Conservation (phyloP, 768 basidiomycete species). For the Lactarius tabidus region DNA sequence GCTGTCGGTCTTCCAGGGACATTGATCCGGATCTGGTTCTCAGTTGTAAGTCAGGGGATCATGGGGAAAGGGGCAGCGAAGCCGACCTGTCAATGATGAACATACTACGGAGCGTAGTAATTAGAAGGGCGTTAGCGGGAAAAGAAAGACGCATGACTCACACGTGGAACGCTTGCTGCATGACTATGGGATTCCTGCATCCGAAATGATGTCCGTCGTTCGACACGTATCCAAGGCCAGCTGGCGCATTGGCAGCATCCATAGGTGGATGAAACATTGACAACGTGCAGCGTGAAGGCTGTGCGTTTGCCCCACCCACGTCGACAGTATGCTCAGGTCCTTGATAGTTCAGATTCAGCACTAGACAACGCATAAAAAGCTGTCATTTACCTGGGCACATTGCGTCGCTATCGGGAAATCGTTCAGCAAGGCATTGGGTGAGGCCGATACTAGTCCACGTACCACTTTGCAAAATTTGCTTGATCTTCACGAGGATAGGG, state of each 20-base stretch:
- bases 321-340: conserved; percentile 47
- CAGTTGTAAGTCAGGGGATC: conserved; percentile 22
- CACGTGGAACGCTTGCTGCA: conserved; percentile 60
- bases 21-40: conserved; percentile 49
- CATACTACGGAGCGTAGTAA: conserved; percentile 31
- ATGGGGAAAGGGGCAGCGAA: conserved; percentile 37
- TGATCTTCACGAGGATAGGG: conserved; percentile 58
- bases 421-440: neutral
- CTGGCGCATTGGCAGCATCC: conserved; percentile 30
- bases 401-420: conserved; percentile 37
- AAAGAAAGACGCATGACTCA: conserved; percentile 31
- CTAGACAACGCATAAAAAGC: too few species aligned
- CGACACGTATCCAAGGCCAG: conserved; percentile 46
- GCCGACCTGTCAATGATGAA: conserved; percentile 52
- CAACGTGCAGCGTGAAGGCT: conserved; percentile 52
- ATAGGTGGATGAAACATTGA: conserved; percentile 48
- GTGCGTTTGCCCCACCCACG: conserved; percentile 29
- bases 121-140: neutral
- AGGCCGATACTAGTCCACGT: conserved; percentile 13
- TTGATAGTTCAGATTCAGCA: conserved; percentile 24
- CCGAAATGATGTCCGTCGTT: conserved; percentile 52
- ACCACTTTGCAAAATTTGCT: conserved; percentile 52
- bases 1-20: conserved; percentile 38
- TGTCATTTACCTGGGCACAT: conserved; percentile 44
- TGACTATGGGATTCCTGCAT: conserved; percentile 50